Conservation (phyloP, 2,329 filamentous ascomycete species). For the Fusarium camptoceras region DNA sequence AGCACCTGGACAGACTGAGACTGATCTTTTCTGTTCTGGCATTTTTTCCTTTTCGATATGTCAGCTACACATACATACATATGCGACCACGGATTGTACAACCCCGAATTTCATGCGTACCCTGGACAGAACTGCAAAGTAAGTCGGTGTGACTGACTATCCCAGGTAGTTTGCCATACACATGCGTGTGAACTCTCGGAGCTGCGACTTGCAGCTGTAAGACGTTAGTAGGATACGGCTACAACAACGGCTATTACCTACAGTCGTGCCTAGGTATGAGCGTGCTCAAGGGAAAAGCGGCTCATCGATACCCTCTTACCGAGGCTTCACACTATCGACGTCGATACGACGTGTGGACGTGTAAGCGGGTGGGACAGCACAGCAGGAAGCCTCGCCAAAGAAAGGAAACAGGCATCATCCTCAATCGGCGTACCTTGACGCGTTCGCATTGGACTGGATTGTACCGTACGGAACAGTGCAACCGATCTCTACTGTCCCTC, state of each 20-base stretch:
- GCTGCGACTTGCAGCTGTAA: slow-evolving; percentile 35
- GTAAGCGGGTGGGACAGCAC: slow-evolving; percentile 8
- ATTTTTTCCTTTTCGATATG: slow-evolving; percentile 1
- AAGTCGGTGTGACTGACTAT: slow-evolving; percentile 45
- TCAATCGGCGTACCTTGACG: background rate
- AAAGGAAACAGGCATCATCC: slow-evolving; percentile 1
- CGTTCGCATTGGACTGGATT: background rate
- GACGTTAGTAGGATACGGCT: background rate
- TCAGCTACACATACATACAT: slow-evolving; percentile 13
- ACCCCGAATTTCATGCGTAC: slow-evolving; percentile 45
- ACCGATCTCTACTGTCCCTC: background rate
- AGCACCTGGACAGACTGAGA: background rate
- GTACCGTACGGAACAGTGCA: slow-evolving; percentile 3
- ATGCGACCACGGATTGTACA: slow-evolving; percentile 33
- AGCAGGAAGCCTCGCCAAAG: slow-evolving; percentile 3
- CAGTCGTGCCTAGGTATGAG: background rate
- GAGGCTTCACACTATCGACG: slow-evolving; percentile 21
- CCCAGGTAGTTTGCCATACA: slow-evolving; percentile 25
- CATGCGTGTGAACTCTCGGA: slow-evolving; percentile 38
- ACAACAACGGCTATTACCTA: background rate
- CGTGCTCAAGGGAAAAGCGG: slow-evolving; percentile 1
- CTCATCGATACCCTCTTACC: slow-evolving; percentile 1
- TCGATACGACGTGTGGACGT: slow-evolving; percentile 31
- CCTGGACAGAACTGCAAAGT: slow-evolving; percentile 32
- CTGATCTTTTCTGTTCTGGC: background rate